phyloP scores from a whole-genome alignment of 805 yeast genomes.

The Middelhovenomyces tepae region DNA sequence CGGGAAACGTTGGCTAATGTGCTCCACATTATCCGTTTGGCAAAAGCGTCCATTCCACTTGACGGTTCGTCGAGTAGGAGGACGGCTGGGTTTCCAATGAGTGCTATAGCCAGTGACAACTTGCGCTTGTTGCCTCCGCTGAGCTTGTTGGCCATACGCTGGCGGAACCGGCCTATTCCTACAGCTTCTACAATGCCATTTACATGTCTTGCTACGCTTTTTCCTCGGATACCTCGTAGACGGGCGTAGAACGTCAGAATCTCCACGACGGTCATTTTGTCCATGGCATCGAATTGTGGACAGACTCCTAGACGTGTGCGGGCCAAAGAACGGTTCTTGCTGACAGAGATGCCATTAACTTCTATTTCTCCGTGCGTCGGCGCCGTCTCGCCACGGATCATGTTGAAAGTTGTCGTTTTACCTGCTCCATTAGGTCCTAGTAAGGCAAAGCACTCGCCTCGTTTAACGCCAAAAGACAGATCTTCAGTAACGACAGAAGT shows the following conservation, averaged over 20 bases:
- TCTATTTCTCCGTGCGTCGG: constrained; percentile 24
- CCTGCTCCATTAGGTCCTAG: constrained; percentile 33
- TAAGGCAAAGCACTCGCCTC: constrained; percentile 28
- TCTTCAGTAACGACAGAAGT: constrained; percentile 24
- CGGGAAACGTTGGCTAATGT: constrained; percentile 25
- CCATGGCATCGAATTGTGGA: constrained; percentile 33
- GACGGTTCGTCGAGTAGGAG: constrained; percentile 32
- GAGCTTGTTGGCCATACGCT: constrained; percentile 25
- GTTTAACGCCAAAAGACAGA: constrained; percentile 27
- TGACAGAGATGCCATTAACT: constrained; percentile 23
- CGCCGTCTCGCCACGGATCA: constrained; percentile 29
- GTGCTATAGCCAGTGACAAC: constrained; percentile 28
- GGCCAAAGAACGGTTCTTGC: constrained; percentile 22
- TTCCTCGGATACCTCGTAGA: constrained; percentile 22
- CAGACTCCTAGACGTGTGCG: constrained; percentile 30
- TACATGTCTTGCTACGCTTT: constrained; percentile 21
- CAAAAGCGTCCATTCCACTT: constrained; percentile 32
- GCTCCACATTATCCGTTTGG: constrained; percentile 31
- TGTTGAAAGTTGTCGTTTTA: constrained; percentile 29
- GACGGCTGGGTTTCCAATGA: constrained; percentile 30
- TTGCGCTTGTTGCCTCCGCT: constrained; percentile 32
- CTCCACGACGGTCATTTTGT: constrained; percentile 27
- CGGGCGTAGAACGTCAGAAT: constrained; percentile 26
- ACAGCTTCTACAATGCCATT: constrained; percentile 26
- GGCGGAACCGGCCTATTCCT: constrained; percentile 25